These are phyloP conservation scores for Arthrobotrys sinensis DNA, from an alignment of 2,329 filamentous ascomycete species.

Conservation along the genomic window DNA sequence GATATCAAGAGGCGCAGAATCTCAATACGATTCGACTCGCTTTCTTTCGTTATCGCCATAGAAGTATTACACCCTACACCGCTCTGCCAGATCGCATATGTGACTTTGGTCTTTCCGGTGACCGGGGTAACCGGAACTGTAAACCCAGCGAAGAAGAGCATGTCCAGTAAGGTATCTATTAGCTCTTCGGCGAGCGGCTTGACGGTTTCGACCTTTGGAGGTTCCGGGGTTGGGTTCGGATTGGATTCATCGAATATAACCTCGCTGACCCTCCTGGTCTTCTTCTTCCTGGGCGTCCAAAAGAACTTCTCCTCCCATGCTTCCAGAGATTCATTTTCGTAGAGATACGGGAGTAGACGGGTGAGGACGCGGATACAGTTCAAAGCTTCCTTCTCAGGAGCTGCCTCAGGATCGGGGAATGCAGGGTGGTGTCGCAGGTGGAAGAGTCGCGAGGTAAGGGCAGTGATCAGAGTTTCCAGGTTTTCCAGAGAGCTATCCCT, in stretches of 20 bases:
- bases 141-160: conserved; percentile 92
- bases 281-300: conserved; percentile 84
- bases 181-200: conserved; percentile 93
- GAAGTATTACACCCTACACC: conserved; percentile 95
- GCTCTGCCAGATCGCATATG: conserved; percentile 97
- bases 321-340: conserved; percentile 86
- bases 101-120: conserved; percentile 82
- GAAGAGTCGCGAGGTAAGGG: conserved; percentile 85
- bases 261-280: conserved; percentile 76
- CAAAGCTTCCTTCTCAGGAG: conserved; percentile 86
- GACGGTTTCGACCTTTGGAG: conserved; percentile 73
- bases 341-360: conserved; percentile 88
- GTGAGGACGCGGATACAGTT: conserved; percentile 96
- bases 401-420: conserved; percentile 88
- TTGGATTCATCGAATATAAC: conserved; percentile 83
- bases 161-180: conserved; percentile 87
- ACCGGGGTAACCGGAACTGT: conserved; percentile 80
- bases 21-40: conserved; percentile 93
- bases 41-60: conserved; percentile 88
- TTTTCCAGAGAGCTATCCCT: conserved; percentile 88
- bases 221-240: conserved; percentile 66
- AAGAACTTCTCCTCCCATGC: conserved; percentile 95
- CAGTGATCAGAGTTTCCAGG: conserved; percentile 88
- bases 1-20: conserved; percentile 83
- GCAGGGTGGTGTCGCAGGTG: conserved; percentile 88